Conservation (phyloP, 164 flowering plant species). For the Stephania cephalantha region DNA sequence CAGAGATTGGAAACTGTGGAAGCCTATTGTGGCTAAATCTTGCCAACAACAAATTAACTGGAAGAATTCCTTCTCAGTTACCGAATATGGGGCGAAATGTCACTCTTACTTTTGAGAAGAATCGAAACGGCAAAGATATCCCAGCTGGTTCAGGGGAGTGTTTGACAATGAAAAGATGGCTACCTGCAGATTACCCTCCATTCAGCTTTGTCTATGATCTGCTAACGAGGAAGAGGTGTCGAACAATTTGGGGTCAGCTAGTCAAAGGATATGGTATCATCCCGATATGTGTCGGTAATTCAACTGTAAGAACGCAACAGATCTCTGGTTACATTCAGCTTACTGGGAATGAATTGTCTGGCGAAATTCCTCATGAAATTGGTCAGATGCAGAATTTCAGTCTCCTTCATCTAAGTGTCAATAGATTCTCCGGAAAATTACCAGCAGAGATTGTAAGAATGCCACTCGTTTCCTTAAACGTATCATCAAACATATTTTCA, state of each 20-base stretch:
- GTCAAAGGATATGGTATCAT: constrained; percentile 69
- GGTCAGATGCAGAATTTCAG: constrained; percentile 62
- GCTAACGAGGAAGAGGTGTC: constrained; percentile 61
- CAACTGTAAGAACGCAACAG: constrained; percentile 25
- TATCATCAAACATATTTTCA: constrained; percentile 49
- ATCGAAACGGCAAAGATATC: constrained; percentile 20
- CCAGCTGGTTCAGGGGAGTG: constrained; percentile 76
- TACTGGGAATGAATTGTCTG: constrained; percentile 55
- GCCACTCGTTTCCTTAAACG: constrained; percentile 61
- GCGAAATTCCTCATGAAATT: constrained; percentile 51
- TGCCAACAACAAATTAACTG: constrained; percentile 61
- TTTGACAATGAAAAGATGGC: constrained; percentile 72
- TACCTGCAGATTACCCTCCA: constrained; percentile 85
- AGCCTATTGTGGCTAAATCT: constrained; percentile 88
- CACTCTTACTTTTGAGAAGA: constrained; percentile 41
- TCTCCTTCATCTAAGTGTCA: constrained; percentile 54
- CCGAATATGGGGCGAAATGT: constrained; percentile 49
- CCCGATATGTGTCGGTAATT: constrained; percentile 44
- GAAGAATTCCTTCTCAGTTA: constrained; percentile 54
- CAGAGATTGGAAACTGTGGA: constrained; percentile 69
- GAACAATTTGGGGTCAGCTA: constrained; percentile 56
- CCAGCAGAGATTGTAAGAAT: constrained; percentile 43
- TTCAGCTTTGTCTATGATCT: constrained; percentile 66
- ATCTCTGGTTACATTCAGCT: constrained; percentile 82
- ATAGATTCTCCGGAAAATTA: constrained; percentile 47